Evolutionary conservation across 306 rosid genomes (phyloP).

Genomic region (Fragaria ananassa): DNA sequence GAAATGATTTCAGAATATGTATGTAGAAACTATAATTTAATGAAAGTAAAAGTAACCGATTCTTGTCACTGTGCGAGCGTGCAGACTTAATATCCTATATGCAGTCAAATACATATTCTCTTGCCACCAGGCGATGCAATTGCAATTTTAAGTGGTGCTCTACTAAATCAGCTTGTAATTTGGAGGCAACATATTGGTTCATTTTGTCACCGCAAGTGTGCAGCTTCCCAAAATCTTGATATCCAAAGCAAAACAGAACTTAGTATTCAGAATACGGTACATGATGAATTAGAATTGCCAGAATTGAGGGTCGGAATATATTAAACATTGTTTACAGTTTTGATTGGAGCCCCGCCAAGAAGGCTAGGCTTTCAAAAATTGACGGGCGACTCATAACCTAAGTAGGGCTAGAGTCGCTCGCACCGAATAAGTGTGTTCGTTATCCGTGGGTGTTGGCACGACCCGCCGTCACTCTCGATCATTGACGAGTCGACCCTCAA

Average conservation of each 20-base stretch:
- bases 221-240: no score
- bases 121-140: no score
- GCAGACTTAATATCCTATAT: neutral
- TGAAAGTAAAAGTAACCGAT: neutral
- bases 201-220: no score
- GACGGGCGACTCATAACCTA: constrained; percentile 59
- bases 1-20: neutral
- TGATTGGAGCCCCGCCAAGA: neutral
- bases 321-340: neutral
- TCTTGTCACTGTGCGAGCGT: neutral
- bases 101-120: no score
- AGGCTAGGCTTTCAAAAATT: constrained; percentile 63
- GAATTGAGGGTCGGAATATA: no score
- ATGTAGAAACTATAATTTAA: neutral
- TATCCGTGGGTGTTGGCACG: constrained; percentile 55
- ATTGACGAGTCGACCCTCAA: constrained; percentile 60
- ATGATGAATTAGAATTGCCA: no score
- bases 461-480: constrained; percentile 74
- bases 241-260: no score
- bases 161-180: no score
- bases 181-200: no score
- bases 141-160: no score
- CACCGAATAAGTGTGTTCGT: constrained; percentile 36
- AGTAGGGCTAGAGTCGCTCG: constrained; percentile 56
- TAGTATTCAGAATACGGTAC: no score